Base-by-base conservation (phyloP, 1,139 yeast species). In the Magnusiomyces tetraspermus region DNA sequence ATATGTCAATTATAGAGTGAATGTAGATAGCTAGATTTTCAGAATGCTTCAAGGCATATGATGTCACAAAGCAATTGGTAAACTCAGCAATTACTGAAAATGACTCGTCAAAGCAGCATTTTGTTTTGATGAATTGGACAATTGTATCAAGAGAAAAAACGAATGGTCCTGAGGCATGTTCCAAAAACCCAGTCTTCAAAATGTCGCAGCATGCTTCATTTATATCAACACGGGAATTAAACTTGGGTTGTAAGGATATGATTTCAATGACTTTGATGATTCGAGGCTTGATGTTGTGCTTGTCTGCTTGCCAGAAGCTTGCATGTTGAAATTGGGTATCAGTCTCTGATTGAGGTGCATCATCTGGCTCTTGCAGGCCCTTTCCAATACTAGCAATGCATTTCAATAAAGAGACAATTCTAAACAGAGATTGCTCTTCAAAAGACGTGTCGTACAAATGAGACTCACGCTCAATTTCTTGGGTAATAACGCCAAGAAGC, bases 331-430 rank as follows among this genome's bases (percentile, higher is more conserved):
- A 51, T 15, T 57, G 38, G 10, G 52, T 53, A 22, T 53, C 57
- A 21, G 48, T 52, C 5, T 55, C 30, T 3, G 53, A 48, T 8
- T 72, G 74, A 63, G 56, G 59, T 57, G 45, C 58, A 50, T 63
- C 71, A 58, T 65, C 67, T 1, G 68, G 64, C 30, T 62, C 56
- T 47, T 65, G 68, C 59, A 84, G 68, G 0, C 90, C 88, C 54
- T 80, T 82, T 0, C 89, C 92, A 15, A 86, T 69, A 53, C 83
- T 86, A 22, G 75, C 74, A 0, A 87, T 66, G 63, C 89, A 85
- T 10, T 77, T 70, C 31, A 85, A 68, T 47, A 86, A 66, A 37
- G 88, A 80, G 3, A 73, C 56, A 11, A 57, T 47, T 24, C 51
- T 33, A 53, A 28, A 15, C 55, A 54, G n/a, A 37, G 43, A 13